These are phyloP conservation scores for Nigrospora sphaerica DNA, from an alignment of 2,329 filamentous ascomycete genomes.

Conservation along the genomic window DNA sequence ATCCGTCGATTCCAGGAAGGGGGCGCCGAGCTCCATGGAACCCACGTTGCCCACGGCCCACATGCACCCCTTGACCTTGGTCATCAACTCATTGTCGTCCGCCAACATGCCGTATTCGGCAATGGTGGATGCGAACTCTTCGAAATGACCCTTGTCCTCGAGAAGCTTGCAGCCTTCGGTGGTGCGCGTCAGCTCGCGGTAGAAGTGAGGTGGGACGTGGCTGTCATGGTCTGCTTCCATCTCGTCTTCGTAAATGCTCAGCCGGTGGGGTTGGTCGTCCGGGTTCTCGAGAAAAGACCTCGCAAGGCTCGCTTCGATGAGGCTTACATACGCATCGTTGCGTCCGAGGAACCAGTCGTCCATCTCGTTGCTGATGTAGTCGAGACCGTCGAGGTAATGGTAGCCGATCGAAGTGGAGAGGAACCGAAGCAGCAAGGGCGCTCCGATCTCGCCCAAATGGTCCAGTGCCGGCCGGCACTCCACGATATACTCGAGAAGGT, in stretches of 20 bases:
- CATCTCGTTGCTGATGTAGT: constrained; percentile 99
- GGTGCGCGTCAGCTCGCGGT: constrained; percentile 87
- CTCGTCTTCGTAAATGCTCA: constrained; percentile 52
- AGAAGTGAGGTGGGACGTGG: constrained; percentile 93
- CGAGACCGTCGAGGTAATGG: constrained; percentile 90
- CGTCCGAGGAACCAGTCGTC: constrained; percentile 98
- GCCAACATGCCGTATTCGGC: constrained; percentile 79
- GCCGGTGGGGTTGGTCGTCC: constrained; percentile 49
- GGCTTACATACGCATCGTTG: constrained; percentile 89
- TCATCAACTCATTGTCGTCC: constrained; percentile 76
- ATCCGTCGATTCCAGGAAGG: constrained; percentile 84
- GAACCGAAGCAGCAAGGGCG: constrained; percentile 85
- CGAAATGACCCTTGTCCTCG: constrained; percentile 90
- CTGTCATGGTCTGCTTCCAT: constrained; percentile 46
- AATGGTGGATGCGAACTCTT: constrained; percentile 85
- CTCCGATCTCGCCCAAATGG: constrained; percentile 93
- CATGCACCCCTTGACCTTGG: constrained; percentile 92
- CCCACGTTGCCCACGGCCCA: constrained; percentile 98
- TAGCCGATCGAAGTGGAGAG: constrained; percentile 95
- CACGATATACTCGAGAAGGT: constrained; percentile 90
- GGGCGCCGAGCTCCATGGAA: constrained; percentile 93
- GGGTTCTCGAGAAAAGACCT: constrained; percentile 68
- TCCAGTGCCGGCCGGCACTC: constrained; percentile 92
- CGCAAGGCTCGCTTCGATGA: constrained; percentile 93
- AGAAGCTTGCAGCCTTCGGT: constrained; percentile 86